Base-by-base conservation (phyloP, 352 stramenopile species). In the Sclerospora graminicola region DNA sequence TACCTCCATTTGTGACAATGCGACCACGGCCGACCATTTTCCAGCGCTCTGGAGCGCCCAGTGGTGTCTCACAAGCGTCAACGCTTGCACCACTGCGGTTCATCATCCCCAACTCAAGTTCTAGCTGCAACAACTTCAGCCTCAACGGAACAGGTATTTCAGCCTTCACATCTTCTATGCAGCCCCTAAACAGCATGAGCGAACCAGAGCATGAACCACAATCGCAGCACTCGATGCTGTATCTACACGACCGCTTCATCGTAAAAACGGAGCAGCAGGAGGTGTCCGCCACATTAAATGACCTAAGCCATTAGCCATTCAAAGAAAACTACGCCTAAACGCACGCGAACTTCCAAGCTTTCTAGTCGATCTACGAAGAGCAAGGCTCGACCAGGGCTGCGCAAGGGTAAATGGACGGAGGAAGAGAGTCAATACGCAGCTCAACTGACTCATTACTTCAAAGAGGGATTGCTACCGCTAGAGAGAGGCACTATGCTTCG, bases 401-500 rank as follows among this genome's bases (percentile, higher is more conserved):
- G 80, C 18, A 89, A 75, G 21, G 80, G 80, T 55, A 92, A 92
- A 57, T 93, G 81, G 81, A 93, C 81, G 7, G 46, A 62, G 7
- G 76, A 90, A 33, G 81, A 93, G 54, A 76, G 90, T 36, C 59
- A 67, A 36, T 93, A 81, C 47, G 89, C 81, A 1, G 88, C 87
- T 42, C 68, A 76, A 62, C 72, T 90, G 45, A 93, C 89, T 49
- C 66, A 90, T 60, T 93, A 71, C 54, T 93, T 93, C 41, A 89
- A 88, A 51, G 60, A 74, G 18, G 81, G 81, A 0, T 45, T 88
- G 9, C 55, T 93, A 26, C 55, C 89, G 44, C 63, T 93, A 7
- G 78, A 90, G 34, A 76, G 89, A 51, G 81, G 81, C 53, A 90
- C 79, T 26, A 87, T 74, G 18, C 60, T 93, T 47, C 78, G 81